A percentile compares a stretch with the other conserved stretches of the same genome.
These are phyloP conservation scores for Neonectria punicea DNA, from an alignment of 2,329 filamentous ascomycete species.

Conservation along the genomic window DNA sequence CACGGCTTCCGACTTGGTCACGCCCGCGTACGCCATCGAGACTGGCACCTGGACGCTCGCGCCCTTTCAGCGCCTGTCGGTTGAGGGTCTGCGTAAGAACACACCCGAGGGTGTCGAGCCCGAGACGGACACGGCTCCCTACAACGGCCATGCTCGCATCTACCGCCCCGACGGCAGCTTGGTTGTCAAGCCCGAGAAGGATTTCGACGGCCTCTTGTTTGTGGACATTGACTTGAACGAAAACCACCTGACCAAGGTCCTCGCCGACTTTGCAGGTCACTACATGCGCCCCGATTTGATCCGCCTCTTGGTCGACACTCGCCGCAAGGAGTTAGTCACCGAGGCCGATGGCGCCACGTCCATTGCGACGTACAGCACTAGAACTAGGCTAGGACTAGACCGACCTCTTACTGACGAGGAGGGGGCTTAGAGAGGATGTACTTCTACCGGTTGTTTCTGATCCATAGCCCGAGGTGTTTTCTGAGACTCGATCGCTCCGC, in stretches of 20 bases:
- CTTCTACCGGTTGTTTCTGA: not conserved
- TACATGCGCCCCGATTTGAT: slow-evolving; percentile 55
- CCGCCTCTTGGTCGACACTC: slow-evolving; percentile 47
- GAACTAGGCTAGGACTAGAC: slow-evolving; percentile 13
- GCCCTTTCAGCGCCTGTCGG: slow-evolving; percentile 39
- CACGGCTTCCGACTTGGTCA: slow-evolving; percentile 40
- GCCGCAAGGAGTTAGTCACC: slow-evolving; percentile 17
- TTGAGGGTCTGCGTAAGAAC: slow-evolving; percentile 39
- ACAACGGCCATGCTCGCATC: slow-evolving; percentile 41
- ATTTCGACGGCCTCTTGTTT: slow-evolving; percentile 59
- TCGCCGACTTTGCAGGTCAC: slow-evolving; percentile 50
- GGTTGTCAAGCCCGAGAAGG: slow-evolving; percentile 39
- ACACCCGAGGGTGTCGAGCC: slow-evolving; percentile 41
- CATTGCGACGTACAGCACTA: slow-evolving; percentile 16
- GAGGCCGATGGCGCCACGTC: slow-evolving; percentile 2
- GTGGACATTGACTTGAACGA: slow-evolving; percentile 61
- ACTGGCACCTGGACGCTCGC: slow-evolving; percentile 42
- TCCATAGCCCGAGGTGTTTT: not conserved
- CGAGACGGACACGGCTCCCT: slow-evolving; percentile 36
- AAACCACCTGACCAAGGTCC: slow-evolving; percentile 39
- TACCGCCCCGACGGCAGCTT: slow-evolving; percentile 41
- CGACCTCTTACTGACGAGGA: slow-evolving; percentile 16
- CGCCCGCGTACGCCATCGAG: slow-evolving; percentile 40
- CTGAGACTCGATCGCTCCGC: no score
- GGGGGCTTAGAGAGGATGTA: slow-evolving; percentile 1